These are phyloP conservation scores for Vinca minor DNA, from an alignment of 257 asterid species.

Conservation along the genomic window DNA sequence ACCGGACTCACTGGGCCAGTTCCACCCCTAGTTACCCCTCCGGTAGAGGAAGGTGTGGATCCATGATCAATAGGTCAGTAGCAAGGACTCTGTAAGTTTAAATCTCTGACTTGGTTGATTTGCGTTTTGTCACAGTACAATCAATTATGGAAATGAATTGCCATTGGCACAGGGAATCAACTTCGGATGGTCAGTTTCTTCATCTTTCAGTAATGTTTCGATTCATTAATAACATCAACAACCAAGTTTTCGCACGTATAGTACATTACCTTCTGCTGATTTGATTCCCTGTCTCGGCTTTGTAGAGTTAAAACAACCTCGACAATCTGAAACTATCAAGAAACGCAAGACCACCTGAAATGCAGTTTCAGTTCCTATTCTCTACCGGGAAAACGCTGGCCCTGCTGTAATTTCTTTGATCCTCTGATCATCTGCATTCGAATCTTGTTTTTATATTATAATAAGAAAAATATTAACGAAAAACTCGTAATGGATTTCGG, in stretches of 20 bases:
- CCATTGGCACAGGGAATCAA: slow-evolving; percentile 88
- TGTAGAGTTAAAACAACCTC: not conserved
- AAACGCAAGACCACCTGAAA: not conserved
- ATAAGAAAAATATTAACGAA: too few species aligned
- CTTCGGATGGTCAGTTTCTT: slow-evolving; percentile 42
- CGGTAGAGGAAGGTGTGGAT: too few species aligned
- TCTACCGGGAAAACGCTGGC: not conserved
- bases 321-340: not conserved
- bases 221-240: slow-evolving; percentile 14
- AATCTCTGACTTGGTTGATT: slow-evolving; percentile 1
- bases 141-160: slow-evolving; percentile 67
- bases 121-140: slow-evolving; percentile 40
- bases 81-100: not conserved
- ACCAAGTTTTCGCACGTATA: not conserved
- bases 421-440: not conserved
- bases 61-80: too few species aligned
- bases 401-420: not conserved
- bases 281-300: not conserved
- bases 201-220: slow-evolving; percentile 1
- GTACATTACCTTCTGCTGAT: not conserved
- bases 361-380: not conserved
- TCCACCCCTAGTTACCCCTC: too few species aligned
- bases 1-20: too few species aligned
- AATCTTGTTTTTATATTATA: too few species aligned
- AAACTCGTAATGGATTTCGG: too few species aligned